Evolutionary conservation across 2,329 filamentous ascomycete species (phyloP), one percentile per base, ranked within the genome.

Genomic region (Didymella keratinophila): DNA sequence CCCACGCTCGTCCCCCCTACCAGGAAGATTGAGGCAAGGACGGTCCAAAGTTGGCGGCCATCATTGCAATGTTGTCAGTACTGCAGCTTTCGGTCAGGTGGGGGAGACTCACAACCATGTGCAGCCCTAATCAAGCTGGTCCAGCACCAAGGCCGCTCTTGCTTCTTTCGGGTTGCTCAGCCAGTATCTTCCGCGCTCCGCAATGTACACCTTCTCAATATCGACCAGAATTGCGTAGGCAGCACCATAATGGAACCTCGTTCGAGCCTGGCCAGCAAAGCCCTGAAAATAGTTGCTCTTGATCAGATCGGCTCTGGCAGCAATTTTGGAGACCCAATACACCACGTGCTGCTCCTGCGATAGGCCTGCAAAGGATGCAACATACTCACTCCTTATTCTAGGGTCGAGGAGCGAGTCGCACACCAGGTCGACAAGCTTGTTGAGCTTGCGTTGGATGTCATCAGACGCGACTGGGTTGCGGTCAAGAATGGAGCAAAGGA

Each of bases 401-500:
- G 64, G 50, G 44, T 77, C 68, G 45, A 65, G 62, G 0, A 77
- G 56, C 1, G 74, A 70, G 9, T 60, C 41, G 36, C 73, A 65
- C 4, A 75, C 73, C n/a, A 60, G 60, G 23, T 76, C 69, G 12
- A 79, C 65, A 2, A 79, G 62, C 12, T 68, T 65, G 59, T 79
- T 80, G 8, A 79, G 58, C 52, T 75, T 75, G 18, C 64, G 64
- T 11, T 71, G 65, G 18, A 78, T 74, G 43, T 76, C 68, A 27
- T 78, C 74, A 6, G 76, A 68, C 12, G 77, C 74, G 3, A 77
- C 70, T 2, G 76, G 79, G 51, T 81, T 82, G 20, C 79, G 72
- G 58, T 82, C 79, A 8, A 80, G 71, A 37, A 81, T 80, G 3
- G 71, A 74, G 43, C 77, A 75, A 6, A 79, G 66, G 18, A 81